Percentiles rank a stretch among this genome's conserved stretches.
Evolutionary conservation across 1,284 basidiomycete genomes (phyloP).

Genomic region (Boletus sp.): DNA sequence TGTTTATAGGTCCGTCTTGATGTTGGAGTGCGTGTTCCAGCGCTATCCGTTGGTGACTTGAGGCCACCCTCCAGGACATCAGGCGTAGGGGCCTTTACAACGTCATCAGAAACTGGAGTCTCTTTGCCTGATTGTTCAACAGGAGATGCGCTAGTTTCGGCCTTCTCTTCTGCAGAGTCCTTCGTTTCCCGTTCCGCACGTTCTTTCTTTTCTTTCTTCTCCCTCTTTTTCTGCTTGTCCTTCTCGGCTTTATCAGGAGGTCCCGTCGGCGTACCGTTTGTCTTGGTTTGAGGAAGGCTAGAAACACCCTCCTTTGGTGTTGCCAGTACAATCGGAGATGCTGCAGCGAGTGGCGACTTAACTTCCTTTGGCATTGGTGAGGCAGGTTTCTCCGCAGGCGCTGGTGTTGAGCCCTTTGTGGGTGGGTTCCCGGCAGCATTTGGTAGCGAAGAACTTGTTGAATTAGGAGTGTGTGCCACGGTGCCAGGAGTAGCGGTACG

Average conservation of each 20-base stretch:
- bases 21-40: constrained; percentile 65
- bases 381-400: constrained; percentile 38
- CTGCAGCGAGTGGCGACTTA: constrained; percentile 27
- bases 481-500: constrained; percentile 56
- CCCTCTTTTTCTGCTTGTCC: constrained; percentile 53
- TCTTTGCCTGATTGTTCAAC: constrained; percentile 39
- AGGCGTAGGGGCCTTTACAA: constrained; percentile 25
- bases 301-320: constrained; percentile 31
- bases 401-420: constrained; percentile 38
- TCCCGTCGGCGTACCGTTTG: constrained; percentile 40
- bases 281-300: constrained; percentile 28
- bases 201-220: constrained; percentile 56
- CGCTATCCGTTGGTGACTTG: constrained; percentile 51
- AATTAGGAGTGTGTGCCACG: constrained; percentile 40
- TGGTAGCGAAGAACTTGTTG: constrained; percentile 36
- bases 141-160: constrained; percentile 23
- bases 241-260: constrained; percentile 43
- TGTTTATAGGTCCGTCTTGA: constrained; percentile 59
- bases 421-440: constrained; percentile 31
- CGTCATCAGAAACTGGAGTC: constrained; percentile 36
- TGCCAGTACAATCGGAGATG: constrained; percentile 31
- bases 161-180: constrained; percentile 35
- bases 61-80: constrained; percentile 40
- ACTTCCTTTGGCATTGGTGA: constrained; percentile 36
- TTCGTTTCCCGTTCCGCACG: constrained; percentile 34